Base-by-base conservation (phyloP, 768 basidiomycete genomes). In the Kwoniella dejecticola region DNA sequence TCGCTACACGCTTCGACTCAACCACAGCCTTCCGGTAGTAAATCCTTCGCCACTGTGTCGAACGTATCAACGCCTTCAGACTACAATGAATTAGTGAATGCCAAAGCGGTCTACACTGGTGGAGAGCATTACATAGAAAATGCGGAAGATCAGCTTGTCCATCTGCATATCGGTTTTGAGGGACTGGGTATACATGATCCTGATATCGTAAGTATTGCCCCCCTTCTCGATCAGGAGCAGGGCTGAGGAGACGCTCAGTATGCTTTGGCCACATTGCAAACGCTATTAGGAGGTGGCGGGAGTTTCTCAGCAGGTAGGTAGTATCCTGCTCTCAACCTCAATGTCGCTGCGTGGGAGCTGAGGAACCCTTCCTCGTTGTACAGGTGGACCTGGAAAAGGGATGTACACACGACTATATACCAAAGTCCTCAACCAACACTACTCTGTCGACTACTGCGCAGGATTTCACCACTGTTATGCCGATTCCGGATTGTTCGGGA, bases 321-420 rank as follows among this genome's bases (percentile, higher is more conserved):
- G 62, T 30, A n/a, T 15, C 6, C 15, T n/a, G n/a, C n/a, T n/a
- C n/a, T n/a, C n/a, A n/a, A n/a, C n/a, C n/a, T n/a, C n/a, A n/a
- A n/a, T n/a, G n/a, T n/a, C n/a, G n/a, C n/a, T n/a, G n/a, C n/a
- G n/a, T n/a, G n/a, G n/a, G n/a, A n/a, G n/a, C n/a, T n/a, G n/a
- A n/a, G n/a, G n/a, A n/a, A n/a, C n/a, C n/a, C n/a, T n/a, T 46
- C 10, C 12, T 40, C 0, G 17, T 23, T 15, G 13, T 52, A 23
- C 69, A 84, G 92, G 95, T 66, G 95, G 95, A 3, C 95, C 95
- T 2, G 95, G 95, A 15, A 98, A 98, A 82, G 95, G 95, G 70
- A 98, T 98, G 95, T 98, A 96, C 83, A 92, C 93, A 31, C 88
- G 95, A 24, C 81, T 97, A 27, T 97, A 98, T 82, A 95, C 92